These are phyloP conservation scores for Phytophthora ramorum DNA, from an alignment of 352 stramenopile genomes.

Conservation along the genomic window DNA sequence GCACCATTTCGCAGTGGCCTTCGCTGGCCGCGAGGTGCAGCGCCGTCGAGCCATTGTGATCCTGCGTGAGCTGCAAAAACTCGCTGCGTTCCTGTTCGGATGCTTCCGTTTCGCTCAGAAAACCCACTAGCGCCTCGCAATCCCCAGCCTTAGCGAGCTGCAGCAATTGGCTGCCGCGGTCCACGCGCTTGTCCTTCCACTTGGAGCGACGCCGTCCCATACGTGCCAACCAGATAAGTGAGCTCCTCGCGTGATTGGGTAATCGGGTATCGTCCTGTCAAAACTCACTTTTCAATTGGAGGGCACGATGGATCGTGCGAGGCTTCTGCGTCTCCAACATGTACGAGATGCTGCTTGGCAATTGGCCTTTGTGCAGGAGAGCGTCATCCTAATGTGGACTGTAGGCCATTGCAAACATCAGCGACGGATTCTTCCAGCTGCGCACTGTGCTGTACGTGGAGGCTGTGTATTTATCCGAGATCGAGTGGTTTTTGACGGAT, in stretches of 20 bases:
- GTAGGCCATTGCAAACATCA: conserved; percentile 60
- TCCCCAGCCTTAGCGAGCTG: conserved; percentile 54
- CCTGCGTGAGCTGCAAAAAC: conserved; percentile 70
- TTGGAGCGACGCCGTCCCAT: conserved; percentile 78
- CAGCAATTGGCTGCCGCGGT: conserved; percentile 53
- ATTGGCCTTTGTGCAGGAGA: not conserved
- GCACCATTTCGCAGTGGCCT: conserved; percentile 57
- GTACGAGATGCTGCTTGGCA: conserved; percentile 7
- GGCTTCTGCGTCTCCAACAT: conserved; percentile 23
- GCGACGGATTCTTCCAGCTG: conserved; percentile 74
- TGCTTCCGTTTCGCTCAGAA: conserved; percentile 36
- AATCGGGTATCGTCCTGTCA: not conserved
- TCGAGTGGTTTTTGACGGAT: not conserved
- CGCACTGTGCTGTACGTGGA: conserved; percentile 66
- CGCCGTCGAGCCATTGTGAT: conserved; percentile 71
- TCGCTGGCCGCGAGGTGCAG: conserved; percentile 72
- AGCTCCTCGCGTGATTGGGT: conserved; percentile 33
- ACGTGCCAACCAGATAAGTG: conserved; percentile 23
- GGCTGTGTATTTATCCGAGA: not conserved
- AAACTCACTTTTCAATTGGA: not conserved
- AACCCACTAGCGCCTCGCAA: conserved; percentile 35
- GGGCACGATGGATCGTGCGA: not conserved
- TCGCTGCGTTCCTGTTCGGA: conserved; percentile 27
- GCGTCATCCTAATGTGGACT: not conserved
- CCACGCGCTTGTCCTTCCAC: conserved; percentile 61